phyloP scores from a whole-genome alignment of 1,139 yeast species.

The Hemisphaericaspora subhashii region DNA sequence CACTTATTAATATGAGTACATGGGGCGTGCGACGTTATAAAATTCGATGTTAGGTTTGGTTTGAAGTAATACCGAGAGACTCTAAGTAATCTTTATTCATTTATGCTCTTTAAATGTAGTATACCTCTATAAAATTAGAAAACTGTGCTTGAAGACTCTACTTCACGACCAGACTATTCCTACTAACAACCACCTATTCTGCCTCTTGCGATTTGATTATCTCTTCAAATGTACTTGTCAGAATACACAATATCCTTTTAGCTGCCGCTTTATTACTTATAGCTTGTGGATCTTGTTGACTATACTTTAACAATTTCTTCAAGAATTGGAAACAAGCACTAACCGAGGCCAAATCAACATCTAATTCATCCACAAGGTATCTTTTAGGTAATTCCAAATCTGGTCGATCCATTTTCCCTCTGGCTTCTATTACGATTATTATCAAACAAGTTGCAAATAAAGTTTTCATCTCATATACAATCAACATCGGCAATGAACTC shows the following conservation, averaged over 20 bases:
- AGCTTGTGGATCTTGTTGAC: constrained; percentile 31
- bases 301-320: constrained; percentile 25
- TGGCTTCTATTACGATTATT: constrained; percentile 32
- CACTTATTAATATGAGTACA: too few relatives aligned
- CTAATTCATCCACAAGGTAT: constrained; percentile 17
- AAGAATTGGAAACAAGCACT: constrained; percentile 37
- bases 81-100: too few relatives aligned
- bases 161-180: too few relatives aligned
- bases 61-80: too few relatives aligned
- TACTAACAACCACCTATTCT: background rate
- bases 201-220: constrained; percentile 1
- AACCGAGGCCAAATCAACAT: constrained; percentile 22
- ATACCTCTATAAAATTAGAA: too few relatives aligned
- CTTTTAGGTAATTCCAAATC: constrained; percentile 25
- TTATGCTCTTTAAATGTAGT: too few relatives aligned
- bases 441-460: constrained; percentile 37
- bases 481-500: constrained; percentile 41
- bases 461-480: constrained; percentile 35
- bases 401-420: constrained; percentile 19
- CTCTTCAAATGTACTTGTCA: constrained; percentile 6
- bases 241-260: constrained; percentile 22
- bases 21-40: too few relatives aligned
- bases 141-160: too few relatives aligned
- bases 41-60: too few relatives aligned
- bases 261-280: constrained; percentile 32